Evolutionary conservation across 805 yeast genomes (phyloP).

Genomic region (Metschnikowia rubicola): DNA sequence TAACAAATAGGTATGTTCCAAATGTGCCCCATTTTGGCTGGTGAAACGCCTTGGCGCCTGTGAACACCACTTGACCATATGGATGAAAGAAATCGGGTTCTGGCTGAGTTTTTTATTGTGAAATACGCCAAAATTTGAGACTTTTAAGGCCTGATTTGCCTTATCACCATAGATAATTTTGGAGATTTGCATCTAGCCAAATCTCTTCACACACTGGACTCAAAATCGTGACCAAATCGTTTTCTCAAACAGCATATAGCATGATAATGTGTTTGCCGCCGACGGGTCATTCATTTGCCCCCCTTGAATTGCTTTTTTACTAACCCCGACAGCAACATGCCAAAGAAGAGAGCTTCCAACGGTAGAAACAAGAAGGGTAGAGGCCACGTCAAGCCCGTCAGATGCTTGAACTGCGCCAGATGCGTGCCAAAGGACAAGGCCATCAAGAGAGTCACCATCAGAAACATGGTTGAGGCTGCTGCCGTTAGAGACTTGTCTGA

Average conservation of each 20-base stretch:
- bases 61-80: no score
- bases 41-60: no score
- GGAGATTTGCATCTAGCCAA: no score
- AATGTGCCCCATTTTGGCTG: conserved; percentile 1
- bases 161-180: no score
- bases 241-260: no score
- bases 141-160: no score
- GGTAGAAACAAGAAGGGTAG: conserved; percentile 99
- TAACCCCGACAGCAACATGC: conserved; percentile 59
- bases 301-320: conserved; percentile 3
- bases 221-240: no score
- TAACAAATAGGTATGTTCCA: conserved; percentile 18
- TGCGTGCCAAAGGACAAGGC: conserved; percentile 99
- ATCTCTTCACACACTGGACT: no score
- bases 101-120: no score
- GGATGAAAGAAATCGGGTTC: no score
- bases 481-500: conserved; percentile 99
- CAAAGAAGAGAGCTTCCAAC: conserved; percentile 99
- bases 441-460: conserved; percentile 99
- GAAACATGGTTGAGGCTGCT: conserved; percentile 99
- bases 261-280: background rate
- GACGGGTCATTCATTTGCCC: background rate
- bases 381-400: conserved; percentile 99
- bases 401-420: conserved; percentile 99
- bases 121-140: no score